phyloP scores from a whole-genome alignment of 2,329 filamentous ascomycete species.

The Corynespora cassiicola region DNA sequence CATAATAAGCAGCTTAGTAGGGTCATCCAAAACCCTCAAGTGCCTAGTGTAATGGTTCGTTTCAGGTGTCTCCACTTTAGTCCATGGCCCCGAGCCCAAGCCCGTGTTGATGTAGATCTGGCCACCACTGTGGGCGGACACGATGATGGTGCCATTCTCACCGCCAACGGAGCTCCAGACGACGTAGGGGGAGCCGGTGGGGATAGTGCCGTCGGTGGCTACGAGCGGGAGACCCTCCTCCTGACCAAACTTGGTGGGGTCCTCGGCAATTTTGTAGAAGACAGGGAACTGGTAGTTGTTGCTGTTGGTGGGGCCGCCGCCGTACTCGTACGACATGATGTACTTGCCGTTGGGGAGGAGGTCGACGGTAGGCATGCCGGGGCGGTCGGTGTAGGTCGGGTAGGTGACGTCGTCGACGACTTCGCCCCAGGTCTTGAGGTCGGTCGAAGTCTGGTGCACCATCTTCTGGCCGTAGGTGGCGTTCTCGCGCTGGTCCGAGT shows the following conservation, averaged over 20 bases:
- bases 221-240: slow-evolving; percentile 50
- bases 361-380: slow-evolving; percentile 71
- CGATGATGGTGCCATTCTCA: slow-evolving; percentile 59
- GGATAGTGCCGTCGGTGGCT: slow-evolving; percentile 53
- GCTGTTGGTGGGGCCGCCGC: slow-evolving; percentile 50
- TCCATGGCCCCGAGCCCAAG: slow-evolving; percentile 55
- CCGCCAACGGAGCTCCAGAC: slow-evolving; percentile 59
- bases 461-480: slow-evolving; percentile 70
- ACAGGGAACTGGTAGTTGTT: slow-evolving; percentile 55
- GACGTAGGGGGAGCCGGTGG: slow-evolving; percentile 58
- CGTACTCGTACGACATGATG: slow-evolving; percentile 71
- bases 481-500: slow-evolving; percentile 73
- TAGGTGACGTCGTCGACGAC: slow-evolving; percentile 69
- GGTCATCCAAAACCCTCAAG: slow-evolving; percentile 52
- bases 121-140: slow-evolving; percentile 47
- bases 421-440: slow-evolving; percentile 66
- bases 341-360: slow-evolving; percentile 65
- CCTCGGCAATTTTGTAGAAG: slow-evolving; percentile 58
- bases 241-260: slow-evolving; percentile 56
- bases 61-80: slow-evolving; percentile 50
- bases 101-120: slow-evolving; percentile 57
- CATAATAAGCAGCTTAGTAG: slow-evolving; percentile 48
- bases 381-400: slow-evolving; percentile 66
- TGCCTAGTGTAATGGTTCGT: slow-evolving; percentile 54
- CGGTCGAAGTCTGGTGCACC: slow-evolving; percentile 66